A percentile compares a stretch with the other conserved stretches of the same genome.
These are phyloP conservation scores for Thuidium tamariscinum DNA, from an alignment of 225 moss, liverwort and hornwort genomes.

Conservation along the genomic window DNA sequence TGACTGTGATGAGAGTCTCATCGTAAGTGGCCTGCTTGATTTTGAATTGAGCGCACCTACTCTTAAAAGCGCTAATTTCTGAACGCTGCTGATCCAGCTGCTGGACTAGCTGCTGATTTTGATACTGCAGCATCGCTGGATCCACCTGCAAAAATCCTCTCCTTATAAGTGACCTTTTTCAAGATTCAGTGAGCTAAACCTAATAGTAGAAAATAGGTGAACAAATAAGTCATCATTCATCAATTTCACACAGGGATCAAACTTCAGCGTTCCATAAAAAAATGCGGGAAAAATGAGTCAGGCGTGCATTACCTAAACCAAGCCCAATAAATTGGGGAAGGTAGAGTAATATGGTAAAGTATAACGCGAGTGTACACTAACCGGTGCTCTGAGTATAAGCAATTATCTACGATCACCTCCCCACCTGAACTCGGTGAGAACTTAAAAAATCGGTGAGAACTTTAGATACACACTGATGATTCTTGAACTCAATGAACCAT, in stretches of 20 bases:
- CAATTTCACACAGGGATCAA: not conserved
- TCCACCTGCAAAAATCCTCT: slow-evolving; percentile 58
- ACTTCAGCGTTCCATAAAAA: not conserved
- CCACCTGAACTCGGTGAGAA: not conserved
- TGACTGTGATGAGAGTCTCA: slow-evolving; percentile 74
- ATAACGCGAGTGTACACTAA: not conserved
- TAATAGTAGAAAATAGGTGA: not conserved
- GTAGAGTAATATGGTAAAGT: not conserved
- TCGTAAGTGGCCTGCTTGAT: slow-evolving; percentile 83
- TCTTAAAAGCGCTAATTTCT: slow-evolving; percentile 73
- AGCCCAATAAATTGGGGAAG: not conserved
- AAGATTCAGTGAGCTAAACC: not conserved
- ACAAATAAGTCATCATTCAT: not conserved
- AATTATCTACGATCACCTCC: not conserved
- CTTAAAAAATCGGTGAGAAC: not conserved
- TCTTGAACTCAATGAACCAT: not conserved
- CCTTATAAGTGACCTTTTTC: not conserved
- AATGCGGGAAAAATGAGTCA: not conserved
- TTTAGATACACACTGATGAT: not conserved
- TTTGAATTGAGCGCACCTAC: slow-evolving; percentile 61
- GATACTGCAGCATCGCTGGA: slow-evolving; percentile 79
- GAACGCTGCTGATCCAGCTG: slow-evolving; percentile 87
- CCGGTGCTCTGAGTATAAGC: not conserved
- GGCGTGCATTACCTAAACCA: not conserved
- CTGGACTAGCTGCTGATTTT: slow-evolving; percentile 84